A percentile compares a stretch with the other conserved stretches of the same genome.
phyloP scores from a whole-genome alignment of 2,329 filamentous ascomycete genomes.

The Exutisphaerella laricina region DNA sequence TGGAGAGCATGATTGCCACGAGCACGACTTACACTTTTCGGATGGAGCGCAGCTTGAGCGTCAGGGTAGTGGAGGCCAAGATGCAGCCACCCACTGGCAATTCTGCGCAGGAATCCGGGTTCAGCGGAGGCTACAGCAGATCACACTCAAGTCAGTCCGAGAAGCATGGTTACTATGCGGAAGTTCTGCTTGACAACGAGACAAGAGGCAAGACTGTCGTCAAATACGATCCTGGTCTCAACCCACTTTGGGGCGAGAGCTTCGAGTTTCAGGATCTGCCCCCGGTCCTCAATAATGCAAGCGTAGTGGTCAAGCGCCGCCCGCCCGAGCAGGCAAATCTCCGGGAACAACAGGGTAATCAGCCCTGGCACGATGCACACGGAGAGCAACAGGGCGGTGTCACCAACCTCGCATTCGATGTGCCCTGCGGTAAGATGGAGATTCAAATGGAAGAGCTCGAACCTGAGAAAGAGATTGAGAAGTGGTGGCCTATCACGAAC shows the following conservation, averaged over 20 bases:
- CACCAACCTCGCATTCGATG: conserved; percentile 44
- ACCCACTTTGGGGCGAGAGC: conserved; percentile 77
- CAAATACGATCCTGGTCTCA: conserved; percentile 60
- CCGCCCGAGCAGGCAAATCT: conserved; percentile 32
- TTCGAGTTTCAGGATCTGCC: conserved; percentile 72
- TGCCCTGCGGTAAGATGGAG: conserved; percentile 67
- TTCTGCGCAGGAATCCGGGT: conserved; percentile 16
- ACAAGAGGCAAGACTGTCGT: conserved; percentile 69
- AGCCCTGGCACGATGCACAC: conserved; percentile 36
- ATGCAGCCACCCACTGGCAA: conserved; percentile 37
- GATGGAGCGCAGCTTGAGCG: conserved; percentile 56
- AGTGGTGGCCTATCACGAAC: conserved; percentile 77
- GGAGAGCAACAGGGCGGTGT: conserved; percentile 37
- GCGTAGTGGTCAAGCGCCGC: conserved; percentile 63
- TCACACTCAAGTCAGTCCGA: conserved; percentile 16
- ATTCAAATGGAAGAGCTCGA: conserved; percentile 75
- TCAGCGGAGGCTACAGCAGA: conserved; percentile 22
- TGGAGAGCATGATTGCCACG: conserved; percentile 26
- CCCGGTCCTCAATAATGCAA: conserved; percentile 61
- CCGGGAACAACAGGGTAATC: conserved; percentile 33
- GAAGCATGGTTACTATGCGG: conserved; percentile 67
- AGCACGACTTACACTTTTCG: conserved; percentile 57
- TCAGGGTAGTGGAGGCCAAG: conserved; percentile 59
- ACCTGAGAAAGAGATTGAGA: conserved; percentile 70
- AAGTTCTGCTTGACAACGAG: conserved; percentile 74